These are phyloP conservation scores for Chlamydomonas sphaeroides DNA, from an alignment of 139 green algal genomes.

Conservation along the genomic window DNA sequence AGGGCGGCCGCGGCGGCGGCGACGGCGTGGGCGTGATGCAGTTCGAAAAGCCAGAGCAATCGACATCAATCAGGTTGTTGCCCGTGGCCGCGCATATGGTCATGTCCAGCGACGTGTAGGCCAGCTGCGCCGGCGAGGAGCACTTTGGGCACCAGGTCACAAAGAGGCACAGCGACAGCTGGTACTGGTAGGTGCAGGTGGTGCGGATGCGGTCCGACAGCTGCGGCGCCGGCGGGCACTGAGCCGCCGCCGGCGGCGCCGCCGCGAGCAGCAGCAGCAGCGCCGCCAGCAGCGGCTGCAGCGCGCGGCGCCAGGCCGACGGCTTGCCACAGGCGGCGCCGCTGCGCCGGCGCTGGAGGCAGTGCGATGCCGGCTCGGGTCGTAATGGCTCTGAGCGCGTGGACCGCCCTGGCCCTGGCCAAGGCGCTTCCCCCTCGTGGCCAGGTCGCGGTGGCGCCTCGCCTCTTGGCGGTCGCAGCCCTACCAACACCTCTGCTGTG, in stretches of 20 bases:
- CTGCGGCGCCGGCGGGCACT: constrained; percentile 11
- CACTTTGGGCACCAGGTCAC: constrained; percentile 30
- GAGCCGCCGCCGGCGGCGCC: background rate
- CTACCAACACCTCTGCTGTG: no score
- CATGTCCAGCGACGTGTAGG: constrained; percentile 23
- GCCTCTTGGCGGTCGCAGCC: no score
- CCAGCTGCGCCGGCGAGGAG: background rate
- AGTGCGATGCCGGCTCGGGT: no score
- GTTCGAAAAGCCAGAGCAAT: constrained; percentile 13
- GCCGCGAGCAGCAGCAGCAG: background rate
- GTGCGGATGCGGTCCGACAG: background rate
- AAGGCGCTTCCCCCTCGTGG: no score
- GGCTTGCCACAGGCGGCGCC: no score
- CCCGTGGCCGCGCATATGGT: background rate
- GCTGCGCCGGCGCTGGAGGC: no score
- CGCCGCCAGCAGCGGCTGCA: background rate
- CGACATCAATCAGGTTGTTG: background rate
- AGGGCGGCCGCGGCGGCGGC: background rate
- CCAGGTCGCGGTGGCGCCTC: no score
- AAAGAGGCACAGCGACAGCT: constrained; percentile 17
- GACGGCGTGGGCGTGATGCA: background rate
- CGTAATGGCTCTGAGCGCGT: no score
- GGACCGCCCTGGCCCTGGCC: no score
- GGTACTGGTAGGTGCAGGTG: constrained; percentile 24
- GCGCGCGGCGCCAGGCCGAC: no score